Conservation (phyloP, 805 yeast species). For the Wickerhamiella parazyma region DNA sequence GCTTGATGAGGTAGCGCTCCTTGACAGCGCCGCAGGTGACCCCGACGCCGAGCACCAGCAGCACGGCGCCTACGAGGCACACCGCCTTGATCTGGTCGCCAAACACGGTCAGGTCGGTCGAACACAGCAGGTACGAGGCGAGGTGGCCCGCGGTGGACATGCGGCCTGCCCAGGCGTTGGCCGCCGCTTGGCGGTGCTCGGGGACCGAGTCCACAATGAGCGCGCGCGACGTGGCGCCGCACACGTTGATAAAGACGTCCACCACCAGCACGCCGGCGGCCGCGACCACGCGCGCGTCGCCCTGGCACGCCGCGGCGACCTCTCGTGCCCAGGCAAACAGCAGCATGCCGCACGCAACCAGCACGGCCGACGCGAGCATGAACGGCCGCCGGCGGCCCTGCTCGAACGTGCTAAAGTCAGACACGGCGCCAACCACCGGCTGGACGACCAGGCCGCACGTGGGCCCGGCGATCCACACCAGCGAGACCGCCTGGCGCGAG, state of each 20-base stretch:
- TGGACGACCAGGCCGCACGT: slow-evolving; percentile 50
- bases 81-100: slow-evolving; percentile 37
- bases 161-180: slow-evolving; percentile 56
- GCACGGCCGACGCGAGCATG: slow-evolving; percentile 39
- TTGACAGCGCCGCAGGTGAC: slow-evolving; percentile 31
- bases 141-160: slow-evolving; percentile 50
- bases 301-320: slow-evolving; percentile 27
- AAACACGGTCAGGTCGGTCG: slow-evolving; percentile 32
- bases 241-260: slow-evolving; percentile 44
- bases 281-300: slow-evolving; percentile 21
- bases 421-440: slow-evolving; percentile 46
- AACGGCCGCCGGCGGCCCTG: slow-evolving; percentile 45
- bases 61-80: slow-evolving; percentile 31
- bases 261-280: slow-evolving; percentile 37
- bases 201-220: slow-evolving; percentile 49
- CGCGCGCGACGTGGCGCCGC: slow-evolving; percentile 49
- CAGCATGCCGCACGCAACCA: slow-evolving; percentile 34
- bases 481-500: slow-evolving; percentile 39
- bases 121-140: slow-evolving; percentile 41
- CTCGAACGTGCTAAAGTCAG: slow-evolving; percentile 30
- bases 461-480: slow-evolving; percentile 59
- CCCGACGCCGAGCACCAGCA: slow-evolving; percentile 31
- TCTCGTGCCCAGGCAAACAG: slow-evolving; percentile 31
- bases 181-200: slow-evolving; percentile 40
- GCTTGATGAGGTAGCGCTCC: slow-evolving; percentile 36